Base-by-base conservation (phyloP, 2,329 filamentous ascomycete species). In the Tolypocladium tropicale region DNA sequence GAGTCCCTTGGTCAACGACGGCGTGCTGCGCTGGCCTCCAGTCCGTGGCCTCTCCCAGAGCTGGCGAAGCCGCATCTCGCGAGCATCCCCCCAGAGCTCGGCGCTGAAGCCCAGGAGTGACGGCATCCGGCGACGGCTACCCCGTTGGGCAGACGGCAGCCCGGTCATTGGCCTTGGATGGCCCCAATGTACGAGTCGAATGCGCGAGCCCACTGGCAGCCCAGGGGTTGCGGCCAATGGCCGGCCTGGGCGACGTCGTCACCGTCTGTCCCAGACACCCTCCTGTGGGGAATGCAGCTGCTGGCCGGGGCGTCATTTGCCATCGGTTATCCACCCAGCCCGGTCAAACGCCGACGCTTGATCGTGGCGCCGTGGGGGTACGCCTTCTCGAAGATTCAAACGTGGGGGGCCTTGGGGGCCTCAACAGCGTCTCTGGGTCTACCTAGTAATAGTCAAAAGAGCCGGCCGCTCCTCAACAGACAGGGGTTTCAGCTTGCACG, bases 271-370 rank as follows among this genome's bases (percentile, higher is more conserved):
- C 46, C 25, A 49, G 28, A 18, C 46, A 12, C 46, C 28, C 46
- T n/a, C 25, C 25, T 49, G 25, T 32, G 25, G 7, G n/a, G n/a
- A 14, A 16, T 30, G n/a, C 46, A 28, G 14, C 23, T 16, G 25
- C 23, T 16, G 2, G 12, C 23, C 23, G 43, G 41, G 16, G 53
- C 39, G 9, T 37, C 53, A 54, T 48, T 54, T 54, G 53, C 43
- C 53, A 28, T 54, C 53, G 53, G 53, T 33, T 30, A 54, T 25
- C 23, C 41, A 49, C 21, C 28, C 14, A 21, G 21, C n/a, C n/a
- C 14, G n/a, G n/a, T 33, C 41, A 54, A 54, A 54, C 23, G 53
- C 53, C 53, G 53, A 54, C 32, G 30, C 9, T n/a, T 48, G n/a
- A 25, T 34, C 46, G 41, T 33, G 46, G 46, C 46, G 46, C 4